Evolutionary conservation across 1,139 yeast species (phyloP).

Genomic region (Diutina neorugosa): DNA sequence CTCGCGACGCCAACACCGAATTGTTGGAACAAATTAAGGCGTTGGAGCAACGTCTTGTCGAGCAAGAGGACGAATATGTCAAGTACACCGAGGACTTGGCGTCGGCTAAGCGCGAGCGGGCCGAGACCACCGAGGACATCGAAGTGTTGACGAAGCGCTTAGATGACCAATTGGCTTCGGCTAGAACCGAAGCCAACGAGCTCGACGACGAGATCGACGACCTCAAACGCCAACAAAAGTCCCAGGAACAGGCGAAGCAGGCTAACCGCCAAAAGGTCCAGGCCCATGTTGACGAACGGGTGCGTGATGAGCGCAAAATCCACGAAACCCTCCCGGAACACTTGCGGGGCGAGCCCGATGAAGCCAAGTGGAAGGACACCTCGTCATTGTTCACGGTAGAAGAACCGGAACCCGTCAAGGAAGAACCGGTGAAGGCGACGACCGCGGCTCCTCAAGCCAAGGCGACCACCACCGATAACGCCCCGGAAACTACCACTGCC

Average conservation of each 20-base stretch:
- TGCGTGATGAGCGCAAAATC: slow-evolving; percentile 31
- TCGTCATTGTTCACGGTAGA: not conserved
- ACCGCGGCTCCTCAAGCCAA: slow-evolving; percentile 15
- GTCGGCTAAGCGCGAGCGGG: not conserved
- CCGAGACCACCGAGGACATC: slow-evolving; percentile 4
- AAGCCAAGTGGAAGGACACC: slow-evolving; percentile 23
- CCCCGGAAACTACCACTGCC: slow-evolving; percentile 8
- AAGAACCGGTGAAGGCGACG: slow-evolving; percentile 10
- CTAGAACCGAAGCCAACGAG: not conserved
- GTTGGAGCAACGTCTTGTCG: slow-evolving; percentile 24
- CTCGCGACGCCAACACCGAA: slow-evolving; percentile 22
- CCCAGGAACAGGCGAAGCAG: slow-evolving; percentile 9
- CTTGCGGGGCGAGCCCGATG: slow-evolving; percentile 30
- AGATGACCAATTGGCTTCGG: not conserved
- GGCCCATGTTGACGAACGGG: slow-evolving; percentile 20
- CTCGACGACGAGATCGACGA: slow-evolving; percentile 5
- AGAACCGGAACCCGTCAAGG: slow-evolving; percentile 1
- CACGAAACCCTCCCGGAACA: slow-evolving; percentile 43
- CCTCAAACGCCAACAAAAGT: slow-evolving; percentile 11
- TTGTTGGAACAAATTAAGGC: slow-evolving; percentile 23
- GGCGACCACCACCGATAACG: slow-evolving; percentile 7
- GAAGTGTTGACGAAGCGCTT: slow-evolving; percentile 4
- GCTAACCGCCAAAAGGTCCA: slow-evolving; percentile 16
- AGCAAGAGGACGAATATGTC: slow-evolving; percentile 27
- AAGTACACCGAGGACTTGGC: slow-evolving; percentile 8